Base-by-base conservation (phyloP, 306 rosid genomes). In the Fagus sylvatica region DNA sequence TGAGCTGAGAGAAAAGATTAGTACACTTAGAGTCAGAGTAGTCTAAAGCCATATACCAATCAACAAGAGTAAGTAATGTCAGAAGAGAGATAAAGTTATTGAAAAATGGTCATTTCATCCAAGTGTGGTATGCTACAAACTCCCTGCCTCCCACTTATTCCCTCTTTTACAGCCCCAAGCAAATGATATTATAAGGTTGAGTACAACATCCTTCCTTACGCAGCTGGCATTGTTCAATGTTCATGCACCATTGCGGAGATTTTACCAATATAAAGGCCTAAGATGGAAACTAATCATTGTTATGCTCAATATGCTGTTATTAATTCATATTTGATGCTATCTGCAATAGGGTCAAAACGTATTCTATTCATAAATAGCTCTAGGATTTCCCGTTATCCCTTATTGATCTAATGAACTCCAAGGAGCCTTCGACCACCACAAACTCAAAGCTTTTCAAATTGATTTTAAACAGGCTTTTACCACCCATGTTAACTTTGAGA, bases 1-100 rank as follows among this genome's bases (percentile, higher is more conserved):
- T 92, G 78, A 95, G 86, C 98, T 92, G 93, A 68, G 54, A 76
- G 1, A 22, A 62, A n/a, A 16, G 2, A 72, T 32, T 74, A 73
- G 16, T 32, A 65, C 51, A 15, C 36, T n/a, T 60, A 33, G 55
- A 54, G 11, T 42, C 34, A 19, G 46, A 76, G 62, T 33, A 57
- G 53, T 56, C 39, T 54, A 53, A 69, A 72, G 53, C 70, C 28
- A 62, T 48, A 48, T 72, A 73, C 39, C 81, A 61, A 42, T 54
- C 40, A 64, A 62, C 40, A 64, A 19, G 36, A 41, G 54, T n/a
- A 16, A 62, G 0, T 15, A 64, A 48, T 33, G 49, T 75, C 51
- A 65, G 12, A 48, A 10, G 33, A 75, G 3, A 32, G 19, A 4
- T 51, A 15, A 49, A 65, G 46, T 39, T 33, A 34, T 36, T 65